Evolutionary conservation across 139 green algal genomes (phyloP), one percentile per base, ranked within the genome.

Genomic region (Chlamydomonas schloesseri): DNA sequence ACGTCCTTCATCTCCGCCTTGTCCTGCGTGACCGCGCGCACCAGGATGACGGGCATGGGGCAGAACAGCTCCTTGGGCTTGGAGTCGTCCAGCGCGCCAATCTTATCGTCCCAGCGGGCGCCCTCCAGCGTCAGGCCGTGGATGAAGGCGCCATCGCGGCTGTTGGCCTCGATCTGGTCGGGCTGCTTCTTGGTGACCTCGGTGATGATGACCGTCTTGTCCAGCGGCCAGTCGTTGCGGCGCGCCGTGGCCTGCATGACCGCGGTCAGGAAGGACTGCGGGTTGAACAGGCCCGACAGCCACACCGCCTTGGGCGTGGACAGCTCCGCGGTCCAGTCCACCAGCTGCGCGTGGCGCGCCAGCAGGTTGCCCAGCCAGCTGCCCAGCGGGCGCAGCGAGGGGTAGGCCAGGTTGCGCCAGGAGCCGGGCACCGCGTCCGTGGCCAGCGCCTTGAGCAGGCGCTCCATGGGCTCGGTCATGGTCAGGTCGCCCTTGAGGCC

Each of bases 401-500:
- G 96, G 90, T 97, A 98, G 10, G 95, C 96, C 53, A 96, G 86
- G 31, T 94, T 95, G 26, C 89, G 76, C 97, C 97, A 99, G 47
- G 83, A 87, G 47, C 65, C 87, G n/a, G 94, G 95, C 79, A 97
- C 94, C 17, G 74, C 47, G 73, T 97, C 94, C 3, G 82, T 91
- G 15, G 95, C 94, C 36, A 98, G 85, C 1, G 93, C 85, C 73
- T 89, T 89, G 93, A 97, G 96, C 58, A 98, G 89, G 47, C 91
- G 85, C 90, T 97, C 96, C 96, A 98, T 98, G 18, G 96, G 90
- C 79, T 96, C 97, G 1, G 84, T 96, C 92, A 98, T 98, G 13
- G 96, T 97, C 55, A 99, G 93, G 92, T 99, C 95, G 36, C 97
- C 97, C 88, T 97, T 97, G 37, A 98, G 94, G n/a, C 96, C 97